Evolutionary conservation across 108 stramenopile species (phyloP), one percentile per base, ranked within the genome.

Genomic region (Stephanodiscus triporus): DNA sequence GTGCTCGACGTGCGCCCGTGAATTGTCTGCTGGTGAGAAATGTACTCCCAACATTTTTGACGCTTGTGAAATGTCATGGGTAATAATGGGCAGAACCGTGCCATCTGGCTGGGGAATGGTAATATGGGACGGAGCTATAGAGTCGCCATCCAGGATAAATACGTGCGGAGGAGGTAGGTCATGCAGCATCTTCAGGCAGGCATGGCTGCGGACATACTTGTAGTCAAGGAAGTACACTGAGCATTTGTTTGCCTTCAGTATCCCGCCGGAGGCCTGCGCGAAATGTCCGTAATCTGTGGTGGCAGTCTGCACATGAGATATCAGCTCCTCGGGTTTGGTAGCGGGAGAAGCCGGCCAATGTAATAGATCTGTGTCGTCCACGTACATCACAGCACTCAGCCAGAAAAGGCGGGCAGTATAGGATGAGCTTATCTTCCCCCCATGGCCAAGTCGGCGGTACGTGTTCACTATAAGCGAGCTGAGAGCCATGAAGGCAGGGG

Each of bases 311-410:
- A 11, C 40, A 9, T 42, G 9, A 9, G 4, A 1, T 1, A 42
- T 42, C 11, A 42, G 40, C 11, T 42, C 40, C 9, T 42, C 40
- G 9, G 11, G 9, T 4, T 42, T 9, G 6, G 48, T 19, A 0
- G 14, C 2, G 0, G 27, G 0, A 6, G 11, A 11, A 0, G 2
- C 4, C 17, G 26, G 10, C 32, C 36, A 19, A 37, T 72, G 59
- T 14, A 62, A 20, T 1, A 72, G 60, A 27, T 72, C 70, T 2
- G 54, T 56, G 40, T 72, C 71, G 22, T 72, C 71, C 0, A 72
- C 71, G 34, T 53, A 72, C 9, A 72, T 23, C 16, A 72, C 53
- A 63, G 51, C 20, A 34, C 10, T 62, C 1, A 72, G 45, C 1
- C 22, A 23, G 4, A 62, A 20, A 6, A 37, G 9, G 0, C n/a